Evolutionary conservation across 2,329 filamentous ascomycete genomes (phyloP), one percentile per base, ranked within the genome.

Genomic region (Cercospora zeina): DNA sequence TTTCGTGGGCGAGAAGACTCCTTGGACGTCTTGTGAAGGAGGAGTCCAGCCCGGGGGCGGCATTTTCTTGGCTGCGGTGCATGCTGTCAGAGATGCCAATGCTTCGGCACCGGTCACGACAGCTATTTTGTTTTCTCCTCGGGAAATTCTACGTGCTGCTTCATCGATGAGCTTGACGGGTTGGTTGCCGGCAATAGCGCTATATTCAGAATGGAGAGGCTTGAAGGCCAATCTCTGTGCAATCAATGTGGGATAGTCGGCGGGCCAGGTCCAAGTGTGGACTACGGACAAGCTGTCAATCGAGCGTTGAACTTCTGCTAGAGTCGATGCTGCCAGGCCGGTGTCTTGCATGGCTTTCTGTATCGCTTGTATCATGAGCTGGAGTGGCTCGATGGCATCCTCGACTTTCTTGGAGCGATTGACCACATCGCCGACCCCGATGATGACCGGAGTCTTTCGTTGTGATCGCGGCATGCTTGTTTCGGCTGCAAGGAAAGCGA

Each of bases 191-290:
- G 85, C 86, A 76, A 89, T 85, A 2, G 82, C 80, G 24, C 80
- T 84, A 62, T 83, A 81, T 27, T 77, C 73, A 53, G 76, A 79
- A 67, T 84, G 81, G 1, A 74, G 76, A 0, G 82, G 76, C 2
- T 78, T 71, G 3, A 84, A 75, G 0, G 76, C 78, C 2, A 89
- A 72, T 37, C 77, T 79, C 39, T 80, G 67, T 0, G 81, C 77
- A 5, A 89, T 70, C 1, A 85, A 74, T 4, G 77, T 78, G 0
- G 86, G 84, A 69, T 89, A 82, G 1, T 78, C 73, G 69, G 89
- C 89, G 0, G 83, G 81, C 86, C 86, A 88, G 0, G 86, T 87
- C 86, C 86, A 89, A 0, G 84, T 84, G 42, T 78, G 80, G 9
- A 88, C 85, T 3, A 87, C 80, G 47, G 71, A 82, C 77, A 89